A percentile compares a stretch with the other conserved stretches of the same genome.
These are phyloP conservation scores for Penicillium polonicum DNA, from an alignment of 2,329 filamentous ascomycete genomes.

Conservation along the genomic window DNA sequence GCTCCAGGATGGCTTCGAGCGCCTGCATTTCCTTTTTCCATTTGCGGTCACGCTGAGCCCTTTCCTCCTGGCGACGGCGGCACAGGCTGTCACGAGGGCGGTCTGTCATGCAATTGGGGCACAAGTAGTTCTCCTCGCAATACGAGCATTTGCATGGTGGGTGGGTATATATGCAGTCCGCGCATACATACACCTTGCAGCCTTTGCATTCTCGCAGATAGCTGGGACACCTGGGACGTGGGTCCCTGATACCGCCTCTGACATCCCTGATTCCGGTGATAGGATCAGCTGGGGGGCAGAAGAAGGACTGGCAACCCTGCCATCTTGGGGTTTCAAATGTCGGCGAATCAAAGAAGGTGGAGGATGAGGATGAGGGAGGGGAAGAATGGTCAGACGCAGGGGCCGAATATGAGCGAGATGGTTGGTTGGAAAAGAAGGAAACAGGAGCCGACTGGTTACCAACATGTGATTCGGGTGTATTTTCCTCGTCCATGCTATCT, in stretches of 20 bases:
- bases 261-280: slow-evolving; percentile 7
- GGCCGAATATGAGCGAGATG: slow-evolving; percentile 39
- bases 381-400: slow-evolving; percentile 43
- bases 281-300: slow-evolving; percentile 38
- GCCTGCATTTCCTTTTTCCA: slow-evolving; percentile 44
- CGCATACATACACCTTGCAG: slow-evolving; percentile 48
- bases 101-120: slow-evolving; percentile 45
- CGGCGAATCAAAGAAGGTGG: slow-evolving; percentile 38
- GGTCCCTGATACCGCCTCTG: slow-evolving; percentile 42
- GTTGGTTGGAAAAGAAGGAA: slow-evolving; percentile 26
- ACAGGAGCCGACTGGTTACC: slow-evolving; percentile 20
- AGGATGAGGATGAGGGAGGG: slow-evolving; percentile 42
- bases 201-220: slow-evolving; percentile 46
- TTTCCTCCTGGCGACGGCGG: slow-evolving; percentile 41
- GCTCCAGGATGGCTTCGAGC: slow-evolving; percentile 41
- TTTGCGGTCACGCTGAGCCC: slow-evolving; percentile 39
- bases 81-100: slow-evolving; percentile 42
- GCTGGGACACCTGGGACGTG: slow-evolving; percentile 46
- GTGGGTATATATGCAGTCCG: slow-evolving; percentile 42
- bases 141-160: slow-evolving; percentile 47
- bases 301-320: slow-evolving; percentile 51
- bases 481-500: slow-evolving; percentile 28
- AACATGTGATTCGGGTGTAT: slow-evolving; percentile 20
- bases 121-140: slow-evolving; percentile 45
- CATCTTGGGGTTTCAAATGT: slow-evolving; percentile 38